These are phyloP conservation scores for Calycina marina DNA, from an alignment of 2,329 filamentous ascomycete species.

Conservation along the genomic window DNA sequence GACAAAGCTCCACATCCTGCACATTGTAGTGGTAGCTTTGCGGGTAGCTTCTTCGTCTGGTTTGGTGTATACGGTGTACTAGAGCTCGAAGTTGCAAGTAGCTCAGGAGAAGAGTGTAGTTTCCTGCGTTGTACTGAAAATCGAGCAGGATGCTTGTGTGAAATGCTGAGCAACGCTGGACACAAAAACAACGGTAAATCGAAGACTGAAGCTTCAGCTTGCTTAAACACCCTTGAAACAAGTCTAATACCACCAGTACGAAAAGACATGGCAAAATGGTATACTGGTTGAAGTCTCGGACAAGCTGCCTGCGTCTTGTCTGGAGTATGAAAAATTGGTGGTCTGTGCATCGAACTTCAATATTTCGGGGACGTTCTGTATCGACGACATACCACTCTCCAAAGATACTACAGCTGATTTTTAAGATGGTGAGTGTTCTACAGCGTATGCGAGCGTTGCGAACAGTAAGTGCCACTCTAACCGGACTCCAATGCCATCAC, in stretches of 20 bases:
- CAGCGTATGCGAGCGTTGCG: slow-evolving; percentile 63
- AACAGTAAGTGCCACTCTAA: slow-evolving; percentile 40
- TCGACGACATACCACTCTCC: not conserved
- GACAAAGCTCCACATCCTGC: slow-evolving; percentile 50
- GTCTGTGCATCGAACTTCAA: slow-evolving; percentile 18
- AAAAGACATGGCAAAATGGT: slow-evolving; percentile 9
- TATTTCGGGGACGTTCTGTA: slow-evolving; percentile 9
- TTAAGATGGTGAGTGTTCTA: slow-evolving; percentile 39
- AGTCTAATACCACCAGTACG: slow-evolving; percentile 6
- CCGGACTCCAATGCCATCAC: slow-evolving; percentile 7
- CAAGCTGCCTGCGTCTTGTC: too few relatives aligned
- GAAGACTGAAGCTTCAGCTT: slow-evolving; percentile 9
- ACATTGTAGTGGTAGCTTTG: slow-evolving; percentile 39
- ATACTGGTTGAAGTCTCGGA: too few relatives aligned
- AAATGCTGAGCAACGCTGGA: slow-evolving; percentile 21
- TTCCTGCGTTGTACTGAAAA: not conserved
- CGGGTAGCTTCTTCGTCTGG: not conserved
- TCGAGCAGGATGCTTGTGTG: not conserved
- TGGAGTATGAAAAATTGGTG: too few relatives aligned
- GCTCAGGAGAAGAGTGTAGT: not conserved
- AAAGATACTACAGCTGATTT: not conserved
- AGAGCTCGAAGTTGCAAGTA: not conserved
- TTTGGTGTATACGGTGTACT: not conserved
- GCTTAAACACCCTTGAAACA: slow-evolving; percentile 8
- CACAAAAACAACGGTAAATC: slow-evolving; percentile 35